Evolutionary conservation across 2,329 filamentous ascomycete genomes (phyloP), one percentile per base, ranked within the genome.

Genomic region (Metarhizium rileyi): DNA sequence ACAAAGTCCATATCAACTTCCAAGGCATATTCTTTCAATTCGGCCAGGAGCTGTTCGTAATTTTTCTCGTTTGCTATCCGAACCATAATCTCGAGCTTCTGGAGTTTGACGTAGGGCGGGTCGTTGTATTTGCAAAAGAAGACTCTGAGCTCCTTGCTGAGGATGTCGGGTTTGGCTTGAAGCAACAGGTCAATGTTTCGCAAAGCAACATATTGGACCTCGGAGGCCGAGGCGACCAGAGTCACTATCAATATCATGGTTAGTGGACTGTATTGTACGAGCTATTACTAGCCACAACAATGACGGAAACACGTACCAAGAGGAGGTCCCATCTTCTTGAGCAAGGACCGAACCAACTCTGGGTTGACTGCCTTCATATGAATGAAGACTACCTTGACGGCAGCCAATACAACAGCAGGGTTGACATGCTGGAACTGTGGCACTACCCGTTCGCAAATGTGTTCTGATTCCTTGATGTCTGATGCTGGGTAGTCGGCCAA

Each of bases 91-190:
- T 98, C 93, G 46, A 98, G 80, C 65, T 98, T 98, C 64, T 95
- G 87, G 52, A 98, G 82, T 69, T 98, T 98, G 61, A 98, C 84
- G 65, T 98, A 98, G 22, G 90, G 90, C 2, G 93, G 91, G 59
- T 98, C 93, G 65, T 97, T 97, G 73, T 98, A 98, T 71, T 98
- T 98, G 84, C 93, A 98, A 73, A 98, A 98, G 73, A 98, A 98
- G 8, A 98, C 93, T 42, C 93, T 83, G 61, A 98, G 82, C 68
- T 98, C 93, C 68, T 97, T 97, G 75, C 88, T 95, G 9, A 98
- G 77, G 50, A 98, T 96, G 58, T 95, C 90, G 10, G 93, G 90
- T 67, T 96, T 91, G 59, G 94, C 93, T 67, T 98, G 93, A 25
- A 98, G 77, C 5, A 98, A 76, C 30, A 98, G 80, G 59, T 98